These are phyloP conservation scores for Suillus ampliporus DNA, from an alignment of 768 basidiomycete genomes.

Conservation along the genomic window DNA sequence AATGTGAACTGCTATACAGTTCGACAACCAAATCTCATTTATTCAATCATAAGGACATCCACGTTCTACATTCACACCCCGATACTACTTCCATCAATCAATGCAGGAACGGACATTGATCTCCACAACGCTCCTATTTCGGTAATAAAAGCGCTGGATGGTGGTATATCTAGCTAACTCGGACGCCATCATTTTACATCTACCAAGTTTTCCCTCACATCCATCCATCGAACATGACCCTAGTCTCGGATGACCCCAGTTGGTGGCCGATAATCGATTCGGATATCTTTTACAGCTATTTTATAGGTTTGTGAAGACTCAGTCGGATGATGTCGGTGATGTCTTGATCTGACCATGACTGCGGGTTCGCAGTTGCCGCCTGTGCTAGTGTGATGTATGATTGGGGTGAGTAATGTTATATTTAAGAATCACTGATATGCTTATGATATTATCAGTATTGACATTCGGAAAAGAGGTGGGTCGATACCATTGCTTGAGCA, in stretches of 20 bases:
- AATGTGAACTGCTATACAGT: neutral
- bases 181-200: neutral
- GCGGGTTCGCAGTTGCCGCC: neutral
- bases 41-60: neutral
- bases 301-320: neutral
- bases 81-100: neutral
- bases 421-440: neutral
- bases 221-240: neutral
- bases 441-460: neutral
- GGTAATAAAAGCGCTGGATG: neutral
- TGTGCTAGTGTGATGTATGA: neutral
- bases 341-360: neutral
- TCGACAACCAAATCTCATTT: neutral
- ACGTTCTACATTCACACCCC: neutral
- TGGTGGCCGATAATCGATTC: neutral
- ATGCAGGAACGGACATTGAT: neutral
- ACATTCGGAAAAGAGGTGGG: neutral
- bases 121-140: neutral
- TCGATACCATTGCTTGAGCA: neutral
- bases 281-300: neutral
- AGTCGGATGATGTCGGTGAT: no score
- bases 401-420: neutral
- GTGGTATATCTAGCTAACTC: neutral
- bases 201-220: neutral
- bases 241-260: neutral